Conservation (phyloP, 163 green algal species). For the Chlorella variabilis region DNA sequence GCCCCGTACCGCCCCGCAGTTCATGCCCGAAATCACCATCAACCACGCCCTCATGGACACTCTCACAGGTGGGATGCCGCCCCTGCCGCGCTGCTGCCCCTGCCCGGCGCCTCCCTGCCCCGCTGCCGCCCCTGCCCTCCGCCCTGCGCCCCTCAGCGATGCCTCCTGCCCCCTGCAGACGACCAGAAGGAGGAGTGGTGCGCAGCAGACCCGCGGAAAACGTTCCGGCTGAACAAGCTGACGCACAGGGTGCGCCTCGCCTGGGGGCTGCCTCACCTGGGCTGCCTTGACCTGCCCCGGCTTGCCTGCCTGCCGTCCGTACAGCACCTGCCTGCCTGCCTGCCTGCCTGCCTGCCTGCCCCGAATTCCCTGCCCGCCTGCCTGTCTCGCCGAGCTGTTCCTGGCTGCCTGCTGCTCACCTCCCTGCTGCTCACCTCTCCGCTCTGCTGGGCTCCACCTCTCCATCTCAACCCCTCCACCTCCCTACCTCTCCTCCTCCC, state of each 20-base stretch:
- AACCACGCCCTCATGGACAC: slow-evolving; percentile 80
- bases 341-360: not conserved
- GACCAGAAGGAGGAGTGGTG: slow-evolving; percentile 83
- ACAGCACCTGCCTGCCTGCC: no score
- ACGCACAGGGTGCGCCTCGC: slow-evolving; percentile 61
- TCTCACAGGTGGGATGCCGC: slow-evolving; percentile 56
- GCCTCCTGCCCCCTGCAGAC: slow-evolving; percentile 38
- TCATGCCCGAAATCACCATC: slow-evolving; percentile 83
- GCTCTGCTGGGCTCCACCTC: not conserved
- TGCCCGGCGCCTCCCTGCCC: not conserved
- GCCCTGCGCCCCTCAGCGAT: not conserved
- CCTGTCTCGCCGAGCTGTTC: no score
- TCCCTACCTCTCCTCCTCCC: no score
- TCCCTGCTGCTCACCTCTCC: no score
- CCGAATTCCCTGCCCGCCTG: no score
- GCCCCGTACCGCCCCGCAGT: slow-evolving; percentile 45
- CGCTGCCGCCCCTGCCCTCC: not conserved
- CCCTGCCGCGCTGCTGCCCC: not conserved
- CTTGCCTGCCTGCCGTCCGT: not conserved
- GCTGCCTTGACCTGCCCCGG: not conserved
- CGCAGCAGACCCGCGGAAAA: slow-evolving; percentile 69
- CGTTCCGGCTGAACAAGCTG: slow-evolving; percentile 85
- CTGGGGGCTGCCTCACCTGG: no score
- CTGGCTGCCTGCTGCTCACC: no score
- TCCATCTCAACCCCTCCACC: no score